Evolutionary conservation across 2,329 filamentous ascomycete species (phyloP).

Genomic region (Graphilbum fragrans): DNA sequence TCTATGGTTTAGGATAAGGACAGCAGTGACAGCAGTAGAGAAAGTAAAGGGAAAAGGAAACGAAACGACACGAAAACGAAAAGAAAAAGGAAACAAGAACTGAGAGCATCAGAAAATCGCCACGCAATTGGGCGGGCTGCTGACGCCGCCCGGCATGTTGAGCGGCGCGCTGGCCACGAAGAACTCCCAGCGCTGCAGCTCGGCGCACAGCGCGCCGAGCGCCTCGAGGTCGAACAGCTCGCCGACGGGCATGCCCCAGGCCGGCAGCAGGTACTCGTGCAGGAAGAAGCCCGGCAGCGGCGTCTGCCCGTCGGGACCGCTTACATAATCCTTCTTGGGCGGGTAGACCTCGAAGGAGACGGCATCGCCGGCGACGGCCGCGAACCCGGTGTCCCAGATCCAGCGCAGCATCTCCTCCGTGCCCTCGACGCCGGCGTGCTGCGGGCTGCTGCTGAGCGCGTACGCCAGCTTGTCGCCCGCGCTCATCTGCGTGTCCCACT

Average conservation of each 20-base stretch:
- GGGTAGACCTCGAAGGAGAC: constrained; percentile 29
- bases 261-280: constrained; percentile 28
- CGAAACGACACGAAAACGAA: too few relatives aligned
- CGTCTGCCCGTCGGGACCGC: constrained; percentile 15
- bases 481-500: constrained; percentile 13
- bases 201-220: constrained; percentile 20
- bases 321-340: constrained; percentile 9
- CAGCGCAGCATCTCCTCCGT: constrained; percentile 22
- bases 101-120: constrained; percentile 18
- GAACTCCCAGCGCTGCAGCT: constrained; percentile 21
- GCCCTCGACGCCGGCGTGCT: constrained; percentile 24
- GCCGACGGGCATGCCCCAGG: constrained; percentile 37
- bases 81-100: too few relatives aligned
- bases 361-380: constrained; percentile 29
- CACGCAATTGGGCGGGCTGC: constrained; percentile 22
- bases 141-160: constrained; percentile 24
- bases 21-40: too few relatives aligned
- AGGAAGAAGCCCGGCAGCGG: constrained; percentile 7
- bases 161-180: constrained; percentile 24
- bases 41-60: too few relatives aligned
- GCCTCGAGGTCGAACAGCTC: constrained; percentile 33
- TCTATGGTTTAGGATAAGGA: too few relatives aligned
- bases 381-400: constrained; percentile 33
- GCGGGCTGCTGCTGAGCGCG: constrained; percentile 8
- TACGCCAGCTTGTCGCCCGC: constrained; percentile 14